Evolutionary conservation across 2,329 filamentous ascomycete species (phyloP), one percentile per base, ranked within the genome.

Genomic region (Amylocarpus encephaloides): DNA sequence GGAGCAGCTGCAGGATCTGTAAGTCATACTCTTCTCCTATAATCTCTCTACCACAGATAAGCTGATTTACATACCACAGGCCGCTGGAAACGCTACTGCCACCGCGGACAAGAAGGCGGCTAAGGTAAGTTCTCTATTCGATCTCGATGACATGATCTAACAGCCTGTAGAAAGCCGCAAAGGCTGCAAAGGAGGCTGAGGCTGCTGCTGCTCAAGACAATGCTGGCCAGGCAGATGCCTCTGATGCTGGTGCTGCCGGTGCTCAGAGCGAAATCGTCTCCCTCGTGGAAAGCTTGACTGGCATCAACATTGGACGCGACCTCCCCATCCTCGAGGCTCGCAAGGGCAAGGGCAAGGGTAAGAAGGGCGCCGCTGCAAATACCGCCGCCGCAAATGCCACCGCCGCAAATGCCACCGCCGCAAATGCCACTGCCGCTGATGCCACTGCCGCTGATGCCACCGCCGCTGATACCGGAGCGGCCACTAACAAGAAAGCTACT

Each of bases 51-150:
- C 6, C 32, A 6, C 6, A 35, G 2, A n/a, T 18, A 9, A 12
- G 15, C 13, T 33, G 2, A 15, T 11, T 3, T 7, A 32, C n/a
- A 15, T 30, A 26, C 2, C 10, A 43, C 19, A 32, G 22, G 38
- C 44, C 2, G 19, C 38, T 36, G 42, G 3, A 30, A 49, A 46
- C 38, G 19, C n/a, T 2, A 48, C 34, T 19, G 26, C 43, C 34
- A 26, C 48, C 30, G 34, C 19, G 36, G 43, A 34, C 13, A 46
- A 43, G 36, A 49, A 42, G 33, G 32, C 30, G 2, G 43, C 43
- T 13, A 46, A 46, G 43, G 33, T 42, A 32, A 12, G 41, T 13
- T 39, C 22, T 4, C 4, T 26, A 26, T 26, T 7, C 7, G 7
- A 4, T 26, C 22, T 26, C 22, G 22, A 26, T 26, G 22, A 7